Evolutionary conservation across 495 filamentous ascomycete genomes (phyloP).

Genomic region (Penicillium simplicissimum): DNA sequence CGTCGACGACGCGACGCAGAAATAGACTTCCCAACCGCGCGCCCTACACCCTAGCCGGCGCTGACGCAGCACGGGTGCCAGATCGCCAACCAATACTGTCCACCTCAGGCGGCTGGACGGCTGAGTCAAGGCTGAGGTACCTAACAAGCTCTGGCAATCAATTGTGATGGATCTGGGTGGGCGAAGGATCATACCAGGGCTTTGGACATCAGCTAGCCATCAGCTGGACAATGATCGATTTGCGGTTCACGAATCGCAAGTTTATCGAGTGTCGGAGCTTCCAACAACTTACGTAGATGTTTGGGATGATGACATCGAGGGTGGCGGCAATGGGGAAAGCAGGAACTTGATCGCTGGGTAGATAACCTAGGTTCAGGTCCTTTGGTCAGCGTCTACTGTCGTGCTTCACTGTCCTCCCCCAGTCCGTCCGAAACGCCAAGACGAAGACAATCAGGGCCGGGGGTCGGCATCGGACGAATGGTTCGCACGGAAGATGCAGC

Average conservation of each 20-base stretch:
- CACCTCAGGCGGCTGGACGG: not conserved
- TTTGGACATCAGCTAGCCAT: not conserved
- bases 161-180: not conserved
- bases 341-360: not conserved
- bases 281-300: not conserved
- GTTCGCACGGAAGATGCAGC: conserved; percentile 10
- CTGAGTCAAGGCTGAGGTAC: not conserved
- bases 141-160: not conserved
- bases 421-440: conserved; percentile 13
- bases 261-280: not conserved
- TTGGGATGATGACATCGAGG: conserved; percentile 1
- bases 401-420: not conserved
- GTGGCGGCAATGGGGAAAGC: not conserved
- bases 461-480: conserved; percentile 23
- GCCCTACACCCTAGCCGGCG: not conserved
- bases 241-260: not conserved
- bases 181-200: not conserved
- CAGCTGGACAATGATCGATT: not conserved
- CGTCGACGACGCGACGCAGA: not conserved
- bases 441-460: not conserved
- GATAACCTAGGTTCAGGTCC: conserved; percentile 1
- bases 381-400: not conserved
- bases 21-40: not conserved
- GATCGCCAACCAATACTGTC: not conserved
- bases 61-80: not conserved